phyloP scores from a whole-genome alignment of 345 rosid species.

The Erysimum cheiranthoides region DNA sequence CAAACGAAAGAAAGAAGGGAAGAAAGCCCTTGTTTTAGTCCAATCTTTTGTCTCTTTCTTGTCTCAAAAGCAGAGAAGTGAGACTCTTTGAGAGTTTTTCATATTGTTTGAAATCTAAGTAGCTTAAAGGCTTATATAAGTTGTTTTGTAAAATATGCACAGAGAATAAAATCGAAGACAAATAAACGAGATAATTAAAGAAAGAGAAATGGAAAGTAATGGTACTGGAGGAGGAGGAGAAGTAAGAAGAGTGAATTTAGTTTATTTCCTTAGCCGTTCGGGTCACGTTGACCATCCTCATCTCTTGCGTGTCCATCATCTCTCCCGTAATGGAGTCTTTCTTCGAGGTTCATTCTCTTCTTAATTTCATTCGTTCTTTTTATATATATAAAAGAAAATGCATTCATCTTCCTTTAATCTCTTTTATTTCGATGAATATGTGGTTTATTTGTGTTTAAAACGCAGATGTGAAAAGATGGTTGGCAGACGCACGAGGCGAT shows the following conservation, averaged over 20 bases:
- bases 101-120: constrained; percentile 8
- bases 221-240: constrained; percentile 44
- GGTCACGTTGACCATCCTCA: constrained; percentile 78
- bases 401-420: neutral
- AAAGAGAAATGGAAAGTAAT: constrained; percentile 42
- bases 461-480: constrained; percentile 78
- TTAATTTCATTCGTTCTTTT: neutral
- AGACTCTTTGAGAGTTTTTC: constrained; percentile 10
- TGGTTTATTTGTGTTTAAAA: neutral
- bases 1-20: constrained; percentile 21
- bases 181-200: neutral
- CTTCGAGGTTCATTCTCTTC: constrained; percentile 57
- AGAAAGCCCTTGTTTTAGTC: constrained; percentile 23
- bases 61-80: constrained; percentile 40
- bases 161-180: constrained; percentile 18
- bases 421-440: neutral
- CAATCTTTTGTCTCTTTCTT: constrained; percentile 39
- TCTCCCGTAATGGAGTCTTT: constrained; percentile 56
- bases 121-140: constrained; percentile 26
- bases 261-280: constrained; percentile 66
- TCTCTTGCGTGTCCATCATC: constrained; percentile 67
- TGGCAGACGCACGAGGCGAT: constrained; percentile 70
- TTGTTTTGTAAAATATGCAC: constrained; percentile 33
- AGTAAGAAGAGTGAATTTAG: constrained; percentile 63
- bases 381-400: too few species aligned